Percentiles rank a stretch among this genome's conserved stretches.
phyloP scores from a whole-genome alignment of 768 basidiomycete genomes.

The Boletellus ananiceps region DNA sequence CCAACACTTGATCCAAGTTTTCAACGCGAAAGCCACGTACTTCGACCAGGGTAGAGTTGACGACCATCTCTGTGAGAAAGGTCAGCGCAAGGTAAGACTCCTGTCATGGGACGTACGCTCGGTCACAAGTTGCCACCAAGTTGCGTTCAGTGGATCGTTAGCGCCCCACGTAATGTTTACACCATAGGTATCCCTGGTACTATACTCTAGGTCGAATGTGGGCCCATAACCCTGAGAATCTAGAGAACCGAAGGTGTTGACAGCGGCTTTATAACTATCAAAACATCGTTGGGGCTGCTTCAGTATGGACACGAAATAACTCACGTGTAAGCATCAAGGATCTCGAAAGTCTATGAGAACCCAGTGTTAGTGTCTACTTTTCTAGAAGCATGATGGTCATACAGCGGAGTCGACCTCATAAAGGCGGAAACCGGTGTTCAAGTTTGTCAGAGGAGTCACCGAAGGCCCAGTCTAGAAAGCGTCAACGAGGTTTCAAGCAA shows the following conservation, averaged over 20 bases:
- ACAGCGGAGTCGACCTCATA: conserved; percentile 53
- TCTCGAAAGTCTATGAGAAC: conserved; percentile 62
- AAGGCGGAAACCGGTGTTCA: conserved; percentile 67
- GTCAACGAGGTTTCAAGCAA: conserved; percentile 6
- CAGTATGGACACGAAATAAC: conserved; percentile 16
- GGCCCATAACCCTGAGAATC: conserved; percentile 61
- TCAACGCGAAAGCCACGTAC: conserved; percentile 32
- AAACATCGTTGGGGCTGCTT: background rate
- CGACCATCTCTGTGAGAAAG: conserved; percentile 47
- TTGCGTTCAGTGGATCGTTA: conserved; percentile 70
- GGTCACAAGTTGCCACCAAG: conserved; percentile 80
- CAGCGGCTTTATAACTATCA: conserved; percentile 60
- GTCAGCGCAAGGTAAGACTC: background rate
- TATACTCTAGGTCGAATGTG: conserved; percentile 60
- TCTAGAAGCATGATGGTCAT: conserved; percentile 18
- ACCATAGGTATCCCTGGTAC: conserved; percentile 65
- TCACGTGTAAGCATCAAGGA: conserved; percentile 74
- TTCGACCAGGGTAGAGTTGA: conserved; percentile 51
- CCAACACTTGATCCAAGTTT: background rate
- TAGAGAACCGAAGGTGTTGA: conserved; percentile 52
- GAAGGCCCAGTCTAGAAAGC: conserved; percentile 59
- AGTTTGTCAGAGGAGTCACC: conserved; percentile 61
- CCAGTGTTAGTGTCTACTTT: conserved; percentile 1
- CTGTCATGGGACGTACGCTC: conserved; percentile 45
- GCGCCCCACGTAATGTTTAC: conserved; percentile 50